phyloP scores from a whole-genome alignment of 2,329 filamentous ascomycete genomes.

The Lecanosticta acicola region DNA sequence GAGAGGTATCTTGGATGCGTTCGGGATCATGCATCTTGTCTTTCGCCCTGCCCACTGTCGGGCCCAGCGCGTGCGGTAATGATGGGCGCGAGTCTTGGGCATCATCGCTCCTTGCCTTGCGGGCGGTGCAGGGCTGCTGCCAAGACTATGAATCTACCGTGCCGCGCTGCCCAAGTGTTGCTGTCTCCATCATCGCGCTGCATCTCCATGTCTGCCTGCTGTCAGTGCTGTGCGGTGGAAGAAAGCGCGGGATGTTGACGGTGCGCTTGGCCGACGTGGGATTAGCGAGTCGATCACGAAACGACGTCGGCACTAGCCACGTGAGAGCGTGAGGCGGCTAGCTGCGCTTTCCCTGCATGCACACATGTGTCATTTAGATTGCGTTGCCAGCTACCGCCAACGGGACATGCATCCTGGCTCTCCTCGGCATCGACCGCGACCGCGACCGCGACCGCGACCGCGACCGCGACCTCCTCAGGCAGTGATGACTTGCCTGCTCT shows the following conservation, averaged over 20 bases:
- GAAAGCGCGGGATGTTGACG: not conserved
- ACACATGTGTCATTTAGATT: slow-evolving; percentile 6
- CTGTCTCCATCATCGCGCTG: too few relatives aligned
- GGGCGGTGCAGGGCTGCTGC: not conserved
- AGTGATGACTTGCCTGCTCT: too few relatives aligned
- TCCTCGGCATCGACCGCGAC: slow-evolving; percentile 10
- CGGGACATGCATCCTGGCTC: too few relatives aligned
- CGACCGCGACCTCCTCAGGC: too few relatives aligned
- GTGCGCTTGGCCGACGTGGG: not conserved
- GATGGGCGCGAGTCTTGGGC: slow-evolving; percentile 19
- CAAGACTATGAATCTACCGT: not conserved
- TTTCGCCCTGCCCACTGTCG: slow-evolving; percentile 3
- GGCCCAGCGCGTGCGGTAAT: slow-evolving; percentile 22
- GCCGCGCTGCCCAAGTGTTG: not conserved
- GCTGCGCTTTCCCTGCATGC: not conserved
- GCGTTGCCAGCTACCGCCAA: slow-evolving; percentile 12
- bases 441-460: too few relatives aligned
- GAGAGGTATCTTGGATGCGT: slow-evolving; percentile 18
- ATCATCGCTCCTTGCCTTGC: slow-evolving; percentile 9
- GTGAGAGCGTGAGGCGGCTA: not conserved
- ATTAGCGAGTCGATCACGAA: slow-evolving; percentile 3
- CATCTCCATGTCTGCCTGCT: not conserved
- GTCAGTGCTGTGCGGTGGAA: not conserved
- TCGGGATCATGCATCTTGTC: slow-evolving; percentile 17
- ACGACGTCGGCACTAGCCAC: slow-evolving; percentile 1